These are phyloP conservation scores for Fusarium torreyae DNA, from an alignment of 2,329 filamentous ascomycete species.

Conservation along the genomic window DNA sequence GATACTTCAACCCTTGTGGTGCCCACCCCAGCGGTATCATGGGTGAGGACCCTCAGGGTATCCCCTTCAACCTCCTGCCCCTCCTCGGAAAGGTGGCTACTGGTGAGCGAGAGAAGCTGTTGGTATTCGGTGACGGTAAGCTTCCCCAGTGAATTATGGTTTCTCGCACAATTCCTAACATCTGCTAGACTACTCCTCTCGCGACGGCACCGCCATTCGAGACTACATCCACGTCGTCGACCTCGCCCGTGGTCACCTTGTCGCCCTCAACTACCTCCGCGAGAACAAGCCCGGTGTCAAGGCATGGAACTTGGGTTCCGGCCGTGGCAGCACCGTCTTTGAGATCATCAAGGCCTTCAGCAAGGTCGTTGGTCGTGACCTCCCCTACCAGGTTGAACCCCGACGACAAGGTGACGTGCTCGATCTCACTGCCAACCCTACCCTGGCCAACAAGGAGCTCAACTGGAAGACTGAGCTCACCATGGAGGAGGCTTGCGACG, in stretches of 20 bases:
- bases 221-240: constrained; percentile 99
- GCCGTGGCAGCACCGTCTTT: constrained; percentile 94
- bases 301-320: constrained; percentile 97
- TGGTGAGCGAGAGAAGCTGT: constrained; percentile 91
- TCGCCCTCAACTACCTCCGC: constrained; percentile 91
- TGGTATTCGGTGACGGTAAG: constrained; percentile 94
- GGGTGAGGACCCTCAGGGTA: constrained; percentile 96
- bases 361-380: constrained; percentile 84
- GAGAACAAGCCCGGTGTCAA: constrained; percentile 88
- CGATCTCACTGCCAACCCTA: constrained; percentile 93
- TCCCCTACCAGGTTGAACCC: constrained; percentile 88
- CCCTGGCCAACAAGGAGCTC: constrained; percentile 88
- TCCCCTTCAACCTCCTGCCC: constrained; percentile 96
- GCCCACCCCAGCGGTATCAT: constrained; percentile 96
- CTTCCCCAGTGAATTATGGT: constrained; percentile 7
- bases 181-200: constrained; percentile 84
- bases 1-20: constrained; percentile 98
- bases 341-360: constrained; percentile 98
- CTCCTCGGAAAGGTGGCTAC: constrained; percentile 96
- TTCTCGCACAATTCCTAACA: constrained; percentile 36
- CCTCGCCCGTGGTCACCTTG: constrained; percentile 86
- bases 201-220: constrained; percentile 92
- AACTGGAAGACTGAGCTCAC: constrained; percentile 92
- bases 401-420: constrained; percentile 92
- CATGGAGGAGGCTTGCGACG: constrained; percentile 92